These are phyloP conservation scores for Schwanniomyces sp. DNA, from an alignment of 805 yeast genomes.

Conservation along the genomic window DNA sequence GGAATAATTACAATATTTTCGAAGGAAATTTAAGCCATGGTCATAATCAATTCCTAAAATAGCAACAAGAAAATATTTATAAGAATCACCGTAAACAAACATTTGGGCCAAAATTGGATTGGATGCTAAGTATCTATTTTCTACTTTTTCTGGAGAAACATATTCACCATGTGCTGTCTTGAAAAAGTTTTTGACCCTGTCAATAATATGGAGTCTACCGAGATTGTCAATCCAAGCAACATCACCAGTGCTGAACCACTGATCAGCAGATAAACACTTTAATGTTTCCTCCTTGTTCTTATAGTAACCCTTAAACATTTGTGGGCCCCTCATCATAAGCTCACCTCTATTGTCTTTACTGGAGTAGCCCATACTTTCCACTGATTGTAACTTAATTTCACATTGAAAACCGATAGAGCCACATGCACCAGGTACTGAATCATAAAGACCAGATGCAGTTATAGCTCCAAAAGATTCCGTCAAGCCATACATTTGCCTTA, in stretches of 20 bases:
- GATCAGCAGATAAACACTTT: slow-evolving; percentile 52
- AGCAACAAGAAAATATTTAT: slow-evolving; percentile 56
- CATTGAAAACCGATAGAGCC: slow-evolving; percentile 17
- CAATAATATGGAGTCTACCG: slow-evolving; percentile 63
- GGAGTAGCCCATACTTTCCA: slow-evolving; percentile 17
- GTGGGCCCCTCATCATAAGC: slow-evolving; percentile 63
- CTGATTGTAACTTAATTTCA: slow-evolving; percentile 18
- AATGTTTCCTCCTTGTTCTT: slow-evolving; percentile 56
- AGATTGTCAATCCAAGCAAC: slow-evolving; percentile 50
- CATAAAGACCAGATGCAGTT: slow-evolving; percentile 15
- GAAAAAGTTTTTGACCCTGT: slow-evolving; percentile 78
- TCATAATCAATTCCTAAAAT: slow-evolving; percentile 60
- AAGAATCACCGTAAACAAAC: slow-evolving; percentile 65
- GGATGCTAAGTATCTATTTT: slow-evolving; percentile 56
- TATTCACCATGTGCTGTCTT: slow-evolving; percentile 57
- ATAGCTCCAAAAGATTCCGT: slow-evolving; percentile 27
- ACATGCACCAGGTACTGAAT: slow-evolving; percentile 24
- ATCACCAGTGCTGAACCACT: slow-evolving; percentile 66
- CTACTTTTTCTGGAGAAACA: slow-evolving; percentile 75
- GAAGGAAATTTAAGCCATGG: slow-evolving; percentile 16
- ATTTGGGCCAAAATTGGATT: slow-evolving; percentile 52
- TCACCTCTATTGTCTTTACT: slow-evolving; percentile 34
- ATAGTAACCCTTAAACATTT: slow-evolving; percentile 55
- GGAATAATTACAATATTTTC: slow-evolving; percentile 11
- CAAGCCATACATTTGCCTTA: slow-evolving; percentile 37